Base-by-base conservation (phyloP, 2,329 filamentous ascomycete genomes). In the Aspergillus neoniger region DNA sequence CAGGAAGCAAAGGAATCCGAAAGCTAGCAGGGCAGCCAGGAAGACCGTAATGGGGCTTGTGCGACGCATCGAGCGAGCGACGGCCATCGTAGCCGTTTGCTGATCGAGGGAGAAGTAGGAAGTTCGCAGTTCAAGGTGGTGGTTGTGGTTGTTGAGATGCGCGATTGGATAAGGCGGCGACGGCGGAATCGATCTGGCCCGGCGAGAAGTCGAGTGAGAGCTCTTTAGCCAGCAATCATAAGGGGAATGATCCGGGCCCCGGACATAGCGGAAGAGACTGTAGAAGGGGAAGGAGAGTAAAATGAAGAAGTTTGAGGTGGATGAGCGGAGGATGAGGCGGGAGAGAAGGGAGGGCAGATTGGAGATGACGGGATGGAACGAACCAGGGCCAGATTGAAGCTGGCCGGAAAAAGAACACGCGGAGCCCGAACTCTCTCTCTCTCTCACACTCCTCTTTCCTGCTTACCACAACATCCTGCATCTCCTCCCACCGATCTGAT, bases 21-120 rank as follows among this genome's bases (percentile, higher is more conserved):
- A 83, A 75, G 88, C 88, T 61, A 95, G 84, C 60, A 91, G 79
- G 67, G 81, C 83, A 70, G 91, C 91, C 67, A 96, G 82, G 67
- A 89, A 76, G 65, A 94, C 80, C 57, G 90, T 94, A 72, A 90
- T 83, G 65, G 91, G 89, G 78, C 87, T 95, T 74, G 89, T 86
- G 80, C 90, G 90, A 80, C 91, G 91, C 74, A 94, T 85, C 64
- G 83, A 82, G 79, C 91, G 90, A 73, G 83, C 74, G 68, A 83
- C 78, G 69, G 83, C 83, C 85, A 87, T 86, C 60, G 57, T 79
- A 74, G 71, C 70, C 69, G 65, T 58, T 61, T 57, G 62, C 63
- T 54, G 53, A 15, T 50, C 17, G 47, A 50, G 15, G 23, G 47
- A 30, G 47, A 12, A 17, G 25, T 17, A 39, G 55, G 56, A 62